Conservation (phyloP, 1,139 yeast genomes). For the Zygotorulaspora mrakii region DNA sequence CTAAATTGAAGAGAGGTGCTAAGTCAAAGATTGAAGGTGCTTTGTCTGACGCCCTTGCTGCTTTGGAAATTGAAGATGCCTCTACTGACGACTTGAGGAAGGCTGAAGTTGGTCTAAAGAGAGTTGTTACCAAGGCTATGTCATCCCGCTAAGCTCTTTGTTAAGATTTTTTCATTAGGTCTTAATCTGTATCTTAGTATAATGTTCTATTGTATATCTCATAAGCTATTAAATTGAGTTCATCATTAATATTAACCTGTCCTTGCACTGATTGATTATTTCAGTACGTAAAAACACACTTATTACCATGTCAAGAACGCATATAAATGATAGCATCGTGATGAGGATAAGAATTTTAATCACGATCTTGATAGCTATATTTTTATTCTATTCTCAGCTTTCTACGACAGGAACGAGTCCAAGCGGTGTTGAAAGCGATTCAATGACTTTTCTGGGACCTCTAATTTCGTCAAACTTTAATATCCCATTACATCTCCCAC, state of each 20-base stretch:
- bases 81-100: slow-evolving; percentile 96
- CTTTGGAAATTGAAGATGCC: slow-evolving; percentile 95
- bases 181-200: slow-evolving; percentile 21
- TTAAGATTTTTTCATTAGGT: slow-evolving; percentile 17
- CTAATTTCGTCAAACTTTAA: slow-evolving; percentile 22
- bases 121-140: slow-evolving; percentile 99
- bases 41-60: slow-evolving; percentile 96
- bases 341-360: too few relatives aligned
- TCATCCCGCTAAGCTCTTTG: slow-evolving; percentile 77
- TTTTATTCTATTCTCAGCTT: slow-evolving; percentile 5
- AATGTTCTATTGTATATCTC: slow-evolving; percentile 18
- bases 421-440: slow-evolving; percentile 5
- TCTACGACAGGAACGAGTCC: slow-evolving; percentile 8
- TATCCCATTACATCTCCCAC: slow-evolving; percentile 27
- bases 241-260: slow-evolving; percentile 3
- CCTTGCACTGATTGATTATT: background rate
- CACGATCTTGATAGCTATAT: background rate
- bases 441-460: slow-evolving; percentile 16
- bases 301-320: too few relatives aligned
- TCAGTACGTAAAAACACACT: too few relatives aligned
- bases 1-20: slow-evolving; percentile 97
- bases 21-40: slow-evolving; percentile 98
- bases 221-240: slow-evolving; percentile 12
- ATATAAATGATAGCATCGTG: too few relatives aligned
- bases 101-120: slow-evolving; percentile 98